Conservation (phyloP, 495 filamentous ascomycete genomes). For the Stereocaulon alpinum region DNA sequence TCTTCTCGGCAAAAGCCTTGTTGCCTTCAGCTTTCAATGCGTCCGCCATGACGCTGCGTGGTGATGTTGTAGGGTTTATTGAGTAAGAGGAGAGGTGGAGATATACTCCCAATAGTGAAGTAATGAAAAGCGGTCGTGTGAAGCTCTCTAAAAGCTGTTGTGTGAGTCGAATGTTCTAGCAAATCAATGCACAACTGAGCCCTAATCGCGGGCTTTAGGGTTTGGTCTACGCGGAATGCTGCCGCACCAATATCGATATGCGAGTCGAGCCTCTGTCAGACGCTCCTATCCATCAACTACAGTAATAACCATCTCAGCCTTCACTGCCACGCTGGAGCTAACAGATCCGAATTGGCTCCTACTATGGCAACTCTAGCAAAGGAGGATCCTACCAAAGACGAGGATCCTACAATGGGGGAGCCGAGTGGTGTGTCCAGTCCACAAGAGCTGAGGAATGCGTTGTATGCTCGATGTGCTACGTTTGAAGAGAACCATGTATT, state of each 20-base stretch:
- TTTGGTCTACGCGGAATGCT: neutral
- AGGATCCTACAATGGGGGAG: conserved; percentile 9
- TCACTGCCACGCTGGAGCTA: neutral
- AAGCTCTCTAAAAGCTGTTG: neutral
- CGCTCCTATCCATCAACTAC: neutral
- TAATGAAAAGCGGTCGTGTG: neutral
- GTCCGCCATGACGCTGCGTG: conserved; percentile 37
- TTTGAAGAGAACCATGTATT: conserved; percentile 45
- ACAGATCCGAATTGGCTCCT: neutral
- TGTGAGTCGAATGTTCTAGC: conserved; percentile 5
- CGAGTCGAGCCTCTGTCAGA: neutral
- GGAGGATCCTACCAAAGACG: conserved; percentile 1
- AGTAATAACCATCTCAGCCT: neutral
- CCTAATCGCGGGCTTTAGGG: neutral
- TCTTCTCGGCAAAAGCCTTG: conserved; percentile 93
- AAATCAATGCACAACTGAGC: too few relatives aligned
- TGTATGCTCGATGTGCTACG: conserved; percentile 20
- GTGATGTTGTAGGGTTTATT: neutral
- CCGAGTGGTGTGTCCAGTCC: conserved; percentile 14
- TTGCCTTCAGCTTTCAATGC: conserved; percentile 91
- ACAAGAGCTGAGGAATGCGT: conserved; percentile 20
- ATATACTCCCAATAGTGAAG: too few relatives aligned
- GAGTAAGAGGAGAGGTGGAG: too few relatives aligned
- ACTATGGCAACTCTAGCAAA: conserved; percentile 1
- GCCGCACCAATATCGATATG: neutral